Conservation (phyloP, 345 rosid species). For the Eutrema heterophyllum region DNA sequence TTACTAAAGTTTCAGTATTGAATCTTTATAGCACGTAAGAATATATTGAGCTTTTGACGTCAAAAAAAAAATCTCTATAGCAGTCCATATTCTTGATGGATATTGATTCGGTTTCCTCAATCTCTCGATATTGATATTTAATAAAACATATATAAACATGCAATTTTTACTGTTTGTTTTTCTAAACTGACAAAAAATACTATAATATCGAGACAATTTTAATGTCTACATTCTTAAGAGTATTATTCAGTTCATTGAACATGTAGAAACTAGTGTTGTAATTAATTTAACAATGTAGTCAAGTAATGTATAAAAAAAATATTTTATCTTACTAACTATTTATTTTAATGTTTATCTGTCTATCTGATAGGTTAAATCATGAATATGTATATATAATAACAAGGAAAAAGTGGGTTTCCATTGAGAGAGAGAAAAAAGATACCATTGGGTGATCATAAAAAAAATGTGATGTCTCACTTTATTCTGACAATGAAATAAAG, state of each 20-base stretch:
- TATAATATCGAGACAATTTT: not conserved
- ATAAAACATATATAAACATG: not conserved
- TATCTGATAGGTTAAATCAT: constrained; percentile 4
- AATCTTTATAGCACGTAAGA: no score
- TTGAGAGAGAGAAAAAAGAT: constrained; percentile 3
- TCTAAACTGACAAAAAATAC: not conserved
- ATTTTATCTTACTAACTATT: not conserved
- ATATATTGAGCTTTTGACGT: no score
- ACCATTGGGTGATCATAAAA: not conserved
- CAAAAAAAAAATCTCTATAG: no score
- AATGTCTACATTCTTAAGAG: not conserved
- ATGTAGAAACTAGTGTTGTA: not conserved
- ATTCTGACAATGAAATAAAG: constrained; percentile 22
- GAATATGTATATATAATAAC: not conserved
- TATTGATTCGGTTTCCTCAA: no score
- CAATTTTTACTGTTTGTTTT: not conserved
- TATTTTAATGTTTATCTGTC: constrained; percentile 1
- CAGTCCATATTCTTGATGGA: no score
- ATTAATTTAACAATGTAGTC: not conserved
- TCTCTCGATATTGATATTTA: no score
- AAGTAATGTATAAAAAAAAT: not conserved
- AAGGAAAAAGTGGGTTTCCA: constrained; percentile 9
- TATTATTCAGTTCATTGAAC: not conserved
- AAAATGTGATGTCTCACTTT: constrained; percentile 23
- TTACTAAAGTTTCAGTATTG: no score